Evolutionary conservation across 768 basidiomycete species (phyloP), one percentile per base, ranked within the genome.

Genomic region (Phlegmacium glaucopus): DNA sequence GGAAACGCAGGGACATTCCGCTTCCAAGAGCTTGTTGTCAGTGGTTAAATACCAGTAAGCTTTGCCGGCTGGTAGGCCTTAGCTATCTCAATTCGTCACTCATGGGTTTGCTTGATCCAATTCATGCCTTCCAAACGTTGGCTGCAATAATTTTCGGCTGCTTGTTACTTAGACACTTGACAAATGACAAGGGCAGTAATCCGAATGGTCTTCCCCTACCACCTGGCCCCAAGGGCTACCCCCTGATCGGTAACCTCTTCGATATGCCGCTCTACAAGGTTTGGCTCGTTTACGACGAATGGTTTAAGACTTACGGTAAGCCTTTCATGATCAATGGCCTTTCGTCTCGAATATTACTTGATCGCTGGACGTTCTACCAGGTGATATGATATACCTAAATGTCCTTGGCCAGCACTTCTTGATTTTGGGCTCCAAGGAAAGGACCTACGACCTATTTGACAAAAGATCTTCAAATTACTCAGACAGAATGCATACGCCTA

Each of bases 381-480:
- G 82, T 11, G 77, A 79, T 48, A 62, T 83, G 50, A 70, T 80
- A 1, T 77, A 74, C 53, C 65, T 80, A 42, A 68, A 70, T 42
- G 67, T 78, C 25, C 59, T 82, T 3, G 76, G 62, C 11, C 59
- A 61, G 27, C 53, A 52, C 6, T 54, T 63, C 18, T 42, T 67
- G 9, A 44, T 65, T 11, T 42, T 67, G 4, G 54, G 56, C 16
- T 54, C 47, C 9, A 27, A 50, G 6, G 73, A 51, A 68, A 70
- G 55, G 65, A 68, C 45, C 1, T 61, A 64, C 32, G 81, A 83
- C 22, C 68, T 83, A 1, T 74, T 84, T 15, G 80, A 82, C 37
- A 79, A 73, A 48, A 66, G 75, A 6, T 76, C 74, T 4, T 54
- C 65, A 9, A 78, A 75, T 39, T 83, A 82, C 48, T 82, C 82